Conservation (phyloP, 176 grass and related monocot species). For the Oropetium thomaeum region DNA sequence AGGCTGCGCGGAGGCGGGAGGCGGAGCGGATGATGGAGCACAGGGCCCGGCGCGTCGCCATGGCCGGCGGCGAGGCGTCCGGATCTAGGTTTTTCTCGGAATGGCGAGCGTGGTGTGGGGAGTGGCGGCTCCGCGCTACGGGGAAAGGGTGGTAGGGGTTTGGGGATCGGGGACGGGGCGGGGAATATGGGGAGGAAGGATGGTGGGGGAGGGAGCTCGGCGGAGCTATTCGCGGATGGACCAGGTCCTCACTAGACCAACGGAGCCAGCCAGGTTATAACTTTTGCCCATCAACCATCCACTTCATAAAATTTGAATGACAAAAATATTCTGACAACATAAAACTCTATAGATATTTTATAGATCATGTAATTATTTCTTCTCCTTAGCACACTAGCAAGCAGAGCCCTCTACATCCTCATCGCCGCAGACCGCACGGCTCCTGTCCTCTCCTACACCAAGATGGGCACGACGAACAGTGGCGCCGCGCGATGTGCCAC, state of each 20-base stretch:
- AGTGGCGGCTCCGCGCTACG: conserved; percentile 48
- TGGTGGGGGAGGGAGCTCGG: neutral
- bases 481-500: too few species aligned
- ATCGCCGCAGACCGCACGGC: too few species aligned
- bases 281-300: too few species aligned
- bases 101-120: conserved; percentile 16
- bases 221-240: conserved; percentile 30
- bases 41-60: conserved; percentile 76
- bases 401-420: too few species aligned
- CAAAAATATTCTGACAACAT: too few species aligned
- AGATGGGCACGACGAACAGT: too few species aligned
- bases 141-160: conserved; percentile 43
- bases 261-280: too few species aligned
- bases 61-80: conserved; percentile 34
- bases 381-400: too few species aligned
- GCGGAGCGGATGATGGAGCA: conserved; percentile 60
- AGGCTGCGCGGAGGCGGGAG: conserved; percentile 42
- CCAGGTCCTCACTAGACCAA: conserved; percentile 28
- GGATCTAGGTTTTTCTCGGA: conserved; percentile 57
- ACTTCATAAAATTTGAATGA: too few species aligned
- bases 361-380: too few species aligned
- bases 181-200: conserved; percentile 27
- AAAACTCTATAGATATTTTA: too few species aligned
- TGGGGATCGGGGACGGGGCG: conserved; percentile 25
- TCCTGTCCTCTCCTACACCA: too few species aligned